Evolutionary conservation across 2,329 filamentous ascomycete genomes (phyloP).

Genomic region (Sporothrix globosa): DNA sequence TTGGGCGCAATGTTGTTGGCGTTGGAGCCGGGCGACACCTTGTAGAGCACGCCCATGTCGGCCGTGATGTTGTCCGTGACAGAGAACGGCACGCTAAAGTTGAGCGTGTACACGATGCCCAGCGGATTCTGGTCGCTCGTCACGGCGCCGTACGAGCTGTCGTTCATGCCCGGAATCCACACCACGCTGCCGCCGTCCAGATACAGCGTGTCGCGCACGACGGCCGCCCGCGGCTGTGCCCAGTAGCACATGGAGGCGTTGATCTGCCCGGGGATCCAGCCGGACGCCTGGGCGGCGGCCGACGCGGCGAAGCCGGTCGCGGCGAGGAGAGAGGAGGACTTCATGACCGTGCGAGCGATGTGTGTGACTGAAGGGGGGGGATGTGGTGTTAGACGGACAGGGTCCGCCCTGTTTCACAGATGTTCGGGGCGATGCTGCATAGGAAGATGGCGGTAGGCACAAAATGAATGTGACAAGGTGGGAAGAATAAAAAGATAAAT

Average conservation of each 20-base stretch:
- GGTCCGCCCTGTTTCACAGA: constrained; percentile 21
- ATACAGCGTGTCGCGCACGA: constrained; percentile 65
- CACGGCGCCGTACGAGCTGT: constrained; percentile 44
- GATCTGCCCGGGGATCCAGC: constrained; percentile 57
- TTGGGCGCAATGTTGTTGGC: constrained; percentile 59
- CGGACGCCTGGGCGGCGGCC: constrained; percentile 49
- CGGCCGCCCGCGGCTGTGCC: constrained; percentile 57
- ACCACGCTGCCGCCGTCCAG: constrained; percentile 64
- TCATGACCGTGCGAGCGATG: neutral
- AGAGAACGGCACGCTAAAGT: constrained; percentile 62
- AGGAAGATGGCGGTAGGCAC: neutral
- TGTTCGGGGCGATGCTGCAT: constrained; percentile 7
- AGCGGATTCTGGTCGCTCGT: constrained; percentile 52
- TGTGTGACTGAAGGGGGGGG: neutral
- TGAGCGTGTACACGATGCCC: constrained; percentile 60
- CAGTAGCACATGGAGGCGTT: constrained; percentile 65
- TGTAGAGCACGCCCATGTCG: constrained; percentile 54
- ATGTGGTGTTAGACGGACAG: constrained; percentile 3
- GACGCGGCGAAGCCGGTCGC: constrained; percentile 40
- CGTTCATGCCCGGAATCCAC: constrained; percentile 56
- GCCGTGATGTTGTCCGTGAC: constrained; percentile 56
- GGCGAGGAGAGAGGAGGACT: constrained; percentile 8
- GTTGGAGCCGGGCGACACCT: constrained; percentile 49
- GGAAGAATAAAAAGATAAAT: neutral
- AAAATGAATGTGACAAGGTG: neutral